phyloP scores from a whole-genome alignment of 2,329 filamentous ascomycete species.

The Fusarium cicatricum region DNA sequence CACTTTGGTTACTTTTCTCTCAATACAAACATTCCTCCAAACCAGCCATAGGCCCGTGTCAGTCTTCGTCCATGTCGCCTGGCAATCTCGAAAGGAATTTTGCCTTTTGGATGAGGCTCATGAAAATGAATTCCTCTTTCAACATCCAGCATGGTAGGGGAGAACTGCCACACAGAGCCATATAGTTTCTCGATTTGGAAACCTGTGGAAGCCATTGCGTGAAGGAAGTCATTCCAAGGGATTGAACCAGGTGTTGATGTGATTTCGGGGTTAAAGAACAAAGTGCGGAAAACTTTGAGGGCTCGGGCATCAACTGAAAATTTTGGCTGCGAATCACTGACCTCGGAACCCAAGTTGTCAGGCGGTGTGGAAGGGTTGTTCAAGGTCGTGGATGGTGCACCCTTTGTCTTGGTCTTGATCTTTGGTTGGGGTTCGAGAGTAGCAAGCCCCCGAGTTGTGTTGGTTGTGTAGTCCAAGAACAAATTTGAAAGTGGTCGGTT shows the following conservation, averaged over 20 bases:
- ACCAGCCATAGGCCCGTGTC: slow-evolving; percentile 60
- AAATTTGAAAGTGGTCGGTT: slow-evolving; percentile 40
- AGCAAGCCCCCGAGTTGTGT: not conserved
- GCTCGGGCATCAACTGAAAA: slow-evolving; percentile 45
- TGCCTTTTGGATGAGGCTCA: slow-evolving; percentile 64
- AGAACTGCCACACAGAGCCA: slow-evolving; percentile 69
- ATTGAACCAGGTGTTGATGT: slow-evolving; percentile 57
- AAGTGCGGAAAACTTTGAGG: slow-evolving; percentile 47
- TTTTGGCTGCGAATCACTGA: slow-evolving; percentile 8
- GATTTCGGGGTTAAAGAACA: slow-evolving; percentile 52
- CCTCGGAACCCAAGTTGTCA: too few species aligned
- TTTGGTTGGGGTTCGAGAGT: slow-evolving; percentile 8
- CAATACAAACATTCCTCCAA: slow-evolving; percentile 53
- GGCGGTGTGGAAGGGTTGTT: too few species aligned
- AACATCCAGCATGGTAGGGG: slow-evolving; percentile 50
- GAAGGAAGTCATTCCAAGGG: slow-evolving; percentile 61
- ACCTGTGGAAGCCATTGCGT: slow-evolving; percentile 59
- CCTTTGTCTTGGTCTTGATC: slow-evolving; percentile 33
- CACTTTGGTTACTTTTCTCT: too few species aligned
- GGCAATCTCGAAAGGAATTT: slow-evolving; percentile 58
- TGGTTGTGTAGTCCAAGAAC: slow-evolving; percentile 15
- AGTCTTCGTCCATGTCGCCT: slow-evolving; percentile 59
- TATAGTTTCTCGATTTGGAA: slow-evolving; percentile 65
- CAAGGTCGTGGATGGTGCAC: too few species aligned
- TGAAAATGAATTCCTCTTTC: slow-evolving; percentile 65